Evolutionary conservation across 2,329 filamentous ascomycete species (phyloP).

Genomic region (Lachnellula subtilissima): DNA sequence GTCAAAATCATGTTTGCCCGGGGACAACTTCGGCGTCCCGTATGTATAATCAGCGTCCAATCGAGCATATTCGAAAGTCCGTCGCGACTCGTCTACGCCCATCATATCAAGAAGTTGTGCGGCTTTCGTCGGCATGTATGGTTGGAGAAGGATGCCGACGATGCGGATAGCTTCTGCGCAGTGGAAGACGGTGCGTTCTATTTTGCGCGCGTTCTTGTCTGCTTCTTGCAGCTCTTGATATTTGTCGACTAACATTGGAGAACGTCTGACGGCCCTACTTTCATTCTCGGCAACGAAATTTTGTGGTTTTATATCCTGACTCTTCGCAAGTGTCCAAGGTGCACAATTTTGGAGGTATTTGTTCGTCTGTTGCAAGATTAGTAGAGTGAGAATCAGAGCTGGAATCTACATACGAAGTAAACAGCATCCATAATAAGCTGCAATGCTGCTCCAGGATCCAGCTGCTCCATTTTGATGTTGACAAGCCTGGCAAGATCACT

Average conservation of each 20-base stretch:
- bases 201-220: slow-evolving; percentile 25
- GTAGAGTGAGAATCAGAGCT: background rate
- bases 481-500: slow-evolving; percentile 38
- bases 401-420: slow-evolving; percentile 45
- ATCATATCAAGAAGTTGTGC: slow-evolving; percentile 69
- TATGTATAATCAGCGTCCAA: slow-evolving; percentile 65
- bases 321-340: slow-evolving; percentile 62
- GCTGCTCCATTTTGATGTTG: slow-evolving; percentile 53
- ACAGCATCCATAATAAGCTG: slow-evolving; percentile 59
- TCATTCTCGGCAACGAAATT: too few species aligned
- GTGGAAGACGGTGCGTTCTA: slow-evolving; percentile 63
- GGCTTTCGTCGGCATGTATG: slow-evolving; percentile 82
- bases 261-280: too few species aligned
- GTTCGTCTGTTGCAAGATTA: slow-evolving; percentile 51
- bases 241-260: too few species aligned
- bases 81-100: slow-evolving; percentile 59
- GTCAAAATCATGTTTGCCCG: slow-evolving; percentile 36
- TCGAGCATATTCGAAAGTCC: slow-evolving; percentile 58
- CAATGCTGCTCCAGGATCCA: slow-evolving; percentile 62
- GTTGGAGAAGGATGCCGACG: slow-evolving; percentile 77
- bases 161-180: slow-evolving; percentile 74
- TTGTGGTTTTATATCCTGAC: slow-evolving; percentile 21
- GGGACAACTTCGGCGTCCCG: slow-evolving; percentile 40
- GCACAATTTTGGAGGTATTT: slow-evolving; percentile 57
- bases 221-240: too few species aligned